These are phyloP conservation scores for Penicillium longicatenatum DNA, from an alignment of 495 filamentous ascomycete genomes.

Conservation along the genomic window DNA sequence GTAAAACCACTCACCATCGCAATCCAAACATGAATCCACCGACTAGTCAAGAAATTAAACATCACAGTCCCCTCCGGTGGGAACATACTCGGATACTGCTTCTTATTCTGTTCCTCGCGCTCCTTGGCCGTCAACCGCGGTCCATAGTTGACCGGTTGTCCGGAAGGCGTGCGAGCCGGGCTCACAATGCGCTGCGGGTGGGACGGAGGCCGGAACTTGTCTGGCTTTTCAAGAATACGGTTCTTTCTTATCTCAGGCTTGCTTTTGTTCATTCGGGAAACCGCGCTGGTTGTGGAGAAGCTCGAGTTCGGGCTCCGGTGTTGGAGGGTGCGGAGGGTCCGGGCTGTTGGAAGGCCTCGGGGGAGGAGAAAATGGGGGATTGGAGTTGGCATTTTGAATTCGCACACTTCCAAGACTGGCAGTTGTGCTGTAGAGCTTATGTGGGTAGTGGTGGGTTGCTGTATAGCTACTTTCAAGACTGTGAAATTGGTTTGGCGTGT, in stretches of 20 bases:
- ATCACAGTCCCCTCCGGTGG: constrained; percentile 72
- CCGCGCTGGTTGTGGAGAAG: constrained; percentile 19
- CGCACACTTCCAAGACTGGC: not conserved
- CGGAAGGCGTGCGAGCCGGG: constrained; percentile 28
- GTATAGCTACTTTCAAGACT: not conserved
- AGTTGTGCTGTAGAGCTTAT: not conserved
- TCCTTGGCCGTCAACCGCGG: constrained; percentile 61
- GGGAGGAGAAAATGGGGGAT: constrained; percentile 48
- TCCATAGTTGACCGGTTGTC: constrained; percentile 63
- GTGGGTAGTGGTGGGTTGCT: not conserved
- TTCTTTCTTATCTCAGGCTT: constrained; percentile 41
- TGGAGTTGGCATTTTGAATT: constrained; percentile 12
- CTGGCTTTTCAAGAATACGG: constrained; percentile 72
- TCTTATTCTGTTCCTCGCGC: constrained; percentile 58
- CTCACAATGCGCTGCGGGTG: constrained; percentile 64
- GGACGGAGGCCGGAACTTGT: constrained; percentile 82
- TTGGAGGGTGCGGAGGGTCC: constrained; percentile 32
- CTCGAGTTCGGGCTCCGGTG: constrained; percentile 6
- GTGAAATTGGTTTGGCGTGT: not conserved
- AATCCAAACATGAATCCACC: constrained; percentile 74
- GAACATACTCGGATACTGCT: constrained; percentile 80
- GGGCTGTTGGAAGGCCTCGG: constrained; percentile 37
- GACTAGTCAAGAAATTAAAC: constrained; percentile 72
- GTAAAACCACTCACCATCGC: constrained; percentile 60
- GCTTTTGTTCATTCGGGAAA: constrained; percentile 25